Evolutionary conservation across 2,329 filamentous ascomycete species (phyloP).

Genomic region (Fusarium brachygibbosum): DNA sequence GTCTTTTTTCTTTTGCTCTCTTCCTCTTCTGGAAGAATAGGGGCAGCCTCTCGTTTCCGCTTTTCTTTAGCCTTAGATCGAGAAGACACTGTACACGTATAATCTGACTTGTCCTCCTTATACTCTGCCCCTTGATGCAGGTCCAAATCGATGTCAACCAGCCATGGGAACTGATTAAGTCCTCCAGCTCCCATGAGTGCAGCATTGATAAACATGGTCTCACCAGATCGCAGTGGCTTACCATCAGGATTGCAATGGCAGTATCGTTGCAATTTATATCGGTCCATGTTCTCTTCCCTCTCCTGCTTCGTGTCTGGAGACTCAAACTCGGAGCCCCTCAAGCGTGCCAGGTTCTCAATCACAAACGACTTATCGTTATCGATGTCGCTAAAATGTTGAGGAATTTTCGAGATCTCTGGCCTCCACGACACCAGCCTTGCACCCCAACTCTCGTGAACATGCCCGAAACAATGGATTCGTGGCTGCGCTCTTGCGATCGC

Average conservation of each 20-base stretch:
- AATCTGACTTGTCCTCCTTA: not conserved
- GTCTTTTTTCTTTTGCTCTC: not conserved
- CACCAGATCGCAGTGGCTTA: not conserved
- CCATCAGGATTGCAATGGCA: constrained; percentile 20
- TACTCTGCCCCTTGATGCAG: not conserved
- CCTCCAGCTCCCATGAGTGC: constrained; percentile 7
- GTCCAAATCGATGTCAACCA: constrained; percentile 29
- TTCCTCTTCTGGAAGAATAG: not conserved
- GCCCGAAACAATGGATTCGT: constrained; percentile 56
- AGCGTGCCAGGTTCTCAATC: constrained; percentile 53
- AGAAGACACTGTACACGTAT: not conserved
- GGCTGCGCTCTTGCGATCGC: constrained; percentile 50
- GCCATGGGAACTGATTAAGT: constrained; percentile 27
- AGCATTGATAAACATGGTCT: constrained; percentile 42
- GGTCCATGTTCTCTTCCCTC: not conserved
- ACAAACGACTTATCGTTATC: constrained; percentile 59
- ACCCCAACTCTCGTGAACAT: constrained; percentile 54
- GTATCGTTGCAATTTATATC: constrained; percentile 11
- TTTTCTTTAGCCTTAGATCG: not conserved
- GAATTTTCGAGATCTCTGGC: constrained; percentile 36
- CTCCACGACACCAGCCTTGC: constrained; percentile 64
- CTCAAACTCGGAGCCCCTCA: constrained; percentile 10
- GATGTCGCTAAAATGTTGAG: constrained; percentile 63
- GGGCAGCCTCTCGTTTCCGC: not conserved
- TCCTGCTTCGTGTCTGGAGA: not conserved